phyloP scores from a whole-genome alignment of 1,284 basidiomycete species.

The Naganishia albida region DNA sequence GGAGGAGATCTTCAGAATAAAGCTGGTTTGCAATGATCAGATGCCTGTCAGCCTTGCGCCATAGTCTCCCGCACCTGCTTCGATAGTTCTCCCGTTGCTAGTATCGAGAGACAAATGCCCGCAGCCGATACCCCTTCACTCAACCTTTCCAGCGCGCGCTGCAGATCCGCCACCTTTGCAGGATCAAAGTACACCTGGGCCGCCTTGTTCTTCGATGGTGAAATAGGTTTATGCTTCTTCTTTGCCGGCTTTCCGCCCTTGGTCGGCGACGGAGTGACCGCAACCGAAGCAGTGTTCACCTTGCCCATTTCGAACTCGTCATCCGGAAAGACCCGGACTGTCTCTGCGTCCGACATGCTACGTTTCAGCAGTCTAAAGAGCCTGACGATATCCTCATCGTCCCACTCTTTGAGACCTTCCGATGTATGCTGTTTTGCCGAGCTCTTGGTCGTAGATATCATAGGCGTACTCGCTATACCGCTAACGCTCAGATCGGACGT shows the following conservation, averaged over 20 bases:
- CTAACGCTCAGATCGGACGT: background rate
- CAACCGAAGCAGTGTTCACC: constrained; percentile 50
- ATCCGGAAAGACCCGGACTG: constrained; percentile 66
- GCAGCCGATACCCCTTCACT: constrained; percentile 74
- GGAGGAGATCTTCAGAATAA: constrained; percentile 89
- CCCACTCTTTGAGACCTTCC: constrained; percentile 52
- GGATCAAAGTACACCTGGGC: constrained; percentile 47
- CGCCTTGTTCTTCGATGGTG: constrained; percentile 40
- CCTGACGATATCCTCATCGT: constrained; percentile 63
- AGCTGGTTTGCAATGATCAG: constrained; percentile 58
- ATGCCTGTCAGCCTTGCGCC: background rate
- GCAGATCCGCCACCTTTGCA: constrained; percentile 60
- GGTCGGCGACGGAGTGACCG: constrained; percentile 7
- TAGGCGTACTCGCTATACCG: background rate
- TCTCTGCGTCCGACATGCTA: constrained; percentile 70
- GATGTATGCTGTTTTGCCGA: background rate
- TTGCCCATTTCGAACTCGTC: constrained; percentile 45
- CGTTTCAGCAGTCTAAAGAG: constrained; percentile 74
- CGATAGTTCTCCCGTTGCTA: constrained; percentile 73
- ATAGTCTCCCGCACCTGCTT: constrained; percentile 67
- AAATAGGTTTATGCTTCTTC: constrained; percentile 37
- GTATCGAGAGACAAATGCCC: constrained; percentile 74
- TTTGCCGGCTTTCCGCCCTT: constrained; percentile 45
- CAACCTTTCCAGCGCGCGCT: constrained; percentile 61
- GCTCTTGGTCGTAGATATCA: constrained; percentile 3